These are phyloP conservation scores for Trametes sanguinea DNA, from an alignment of 768 basidiomycete genomes.

Conservation along the genomic window DNA sequence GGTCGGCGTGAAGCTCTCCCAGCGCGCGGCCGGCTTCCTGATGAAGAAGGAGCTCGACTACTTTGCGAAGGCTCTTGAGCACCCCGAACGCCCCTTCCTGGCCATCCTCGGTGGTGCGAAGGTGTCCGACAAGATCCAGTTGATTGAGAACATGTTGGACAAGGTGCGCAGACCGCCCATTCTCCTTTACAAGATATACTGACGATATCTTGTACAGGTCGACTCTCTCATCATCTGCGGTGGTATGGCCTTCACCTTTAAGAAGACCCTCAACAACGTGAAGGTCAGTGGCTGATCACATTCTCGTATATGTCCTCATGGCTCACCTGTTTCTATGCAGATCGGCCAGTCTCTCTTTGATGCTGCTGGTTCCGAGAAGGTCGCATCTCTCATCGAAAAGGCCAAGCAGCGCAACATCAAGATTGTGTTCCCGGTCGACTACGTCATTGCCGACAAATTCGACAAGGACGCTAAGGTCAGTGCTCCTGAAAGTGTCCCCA, in stretches of 20 bases:
- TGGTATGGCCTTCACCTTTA: conserved; percentile 99
- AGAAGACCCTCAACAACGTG: conserved; percentile 85
- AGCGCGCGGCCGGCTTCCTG: conserved; percentile 93
- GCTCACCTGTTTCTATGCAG: conserved; percentile 38
- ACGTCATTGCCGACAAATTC: conserved; percentile 93
- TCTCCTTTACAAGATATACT: background rate
- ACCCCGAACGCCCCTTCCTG: conserved; percentile 93
- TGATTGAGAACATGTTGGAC: conserved; percentile 99
- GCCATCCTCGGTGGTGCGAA: conserved; percentile 99
- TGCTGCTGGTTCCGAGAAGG: conserved; percentile 84
- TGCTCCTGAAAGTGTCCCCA: background rate
- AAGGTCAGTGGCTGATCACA: conserved; percentile 45
- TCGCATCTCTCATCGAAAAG: conserved; percentile 81
- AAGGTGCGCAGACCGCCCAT: conserved; percentile 53
- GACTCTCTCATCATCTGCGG: conserved; percentile 95
- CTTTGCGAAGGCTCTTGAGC: conserved; percentile 97
- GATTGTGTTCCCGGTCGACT: conserved; percentile 94
- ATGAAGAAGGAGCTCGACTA: conserved; percentile 99
- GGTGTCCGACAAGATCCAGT: conserved; percentile 97
- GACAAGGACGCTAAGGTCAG: conserved; percentile 84
- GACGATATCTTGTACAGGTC: conserved; percentile 53
- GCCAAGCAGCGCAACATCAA: conserved; percentile 91
- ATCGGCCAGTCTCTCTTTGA: conserved; percentile 97
- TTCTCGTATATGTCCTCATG: background rate
- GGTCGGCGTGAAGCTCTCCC: conserved; percentile 92